phyloP scores from a whole-genome alignment of 495 filamentous ascomycete species.

The Xylaria curta region DNA sequence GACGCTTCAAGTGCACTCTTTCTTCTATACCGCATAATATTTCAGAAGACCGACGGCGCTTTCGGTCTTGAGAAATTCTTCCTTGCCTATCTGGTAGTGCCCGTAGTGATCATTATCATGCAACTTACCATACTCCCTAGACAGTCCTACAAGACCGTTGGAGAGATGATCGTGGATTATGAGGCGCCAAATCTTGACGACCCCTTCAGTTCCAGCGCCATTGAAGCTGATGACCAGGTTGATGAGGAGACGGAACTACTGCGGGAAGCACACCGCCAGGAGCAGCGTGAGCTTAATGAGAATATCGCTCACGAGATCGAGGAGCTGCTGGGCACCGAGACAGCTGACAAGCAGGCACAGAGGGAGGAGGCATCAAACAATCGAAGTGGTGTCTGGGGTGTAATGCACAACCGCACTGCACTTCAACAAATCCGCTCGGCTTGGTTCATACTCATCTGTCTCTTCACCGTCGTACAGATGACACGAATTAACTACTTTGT shows the following conservation, averaged over 20 bases:
- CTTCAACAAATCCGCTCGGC: conserved; percentile 76
- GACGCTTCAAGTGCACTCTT: conserved; percentile 90
- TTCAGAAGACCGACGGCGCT: conserved; percentile 62
- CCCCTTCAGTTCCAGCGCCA: conserved; percentile 30
- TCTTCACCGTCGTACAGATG: conserved; percentile 93
- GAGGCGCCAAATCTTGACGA: conserved; percentile 46
- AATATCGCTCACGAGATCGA: conserved; percentile 76
- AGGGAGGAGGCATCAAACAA: conserved; percentile 65
- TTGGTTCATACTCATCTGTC: conserved; percentile 87
- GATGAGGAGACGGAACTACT: conserved; percentile 66
- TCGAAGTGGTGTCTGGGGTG: conserved; percentile 83
- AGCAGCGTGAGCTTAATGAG: conserved; percentile 69
- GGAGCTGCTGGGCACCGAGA: conserved; percentile 68
- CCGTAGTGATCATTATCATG: conserved; percentile 68
- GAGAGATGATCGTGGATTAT: conserved; percentile 77
- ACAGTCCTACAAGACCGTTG: conserved; percentile 86
- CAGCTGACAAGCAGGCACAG: conserved; percentile 59
- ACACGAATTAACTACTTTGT: conserved; percentile 98
- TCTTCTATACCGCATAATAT: conserved; percentile 80
- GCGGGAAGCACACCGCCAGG: conserved; percentile 49
- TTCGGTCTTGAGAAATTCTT: conserved; percentile 78
- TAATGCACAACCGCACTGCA: conserved; percentile 78
- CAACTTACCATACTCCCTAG: conserved; percentile 80
- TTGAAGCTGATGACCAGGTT: conserved; percentile 63
- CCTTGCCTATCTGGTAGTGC: conserved; percentile 75